These are phyloP conservation scores for Mallotus japonicus DNA, from an alignment of 441 rosid genomes.

Conservation along the genomic window DNA sequence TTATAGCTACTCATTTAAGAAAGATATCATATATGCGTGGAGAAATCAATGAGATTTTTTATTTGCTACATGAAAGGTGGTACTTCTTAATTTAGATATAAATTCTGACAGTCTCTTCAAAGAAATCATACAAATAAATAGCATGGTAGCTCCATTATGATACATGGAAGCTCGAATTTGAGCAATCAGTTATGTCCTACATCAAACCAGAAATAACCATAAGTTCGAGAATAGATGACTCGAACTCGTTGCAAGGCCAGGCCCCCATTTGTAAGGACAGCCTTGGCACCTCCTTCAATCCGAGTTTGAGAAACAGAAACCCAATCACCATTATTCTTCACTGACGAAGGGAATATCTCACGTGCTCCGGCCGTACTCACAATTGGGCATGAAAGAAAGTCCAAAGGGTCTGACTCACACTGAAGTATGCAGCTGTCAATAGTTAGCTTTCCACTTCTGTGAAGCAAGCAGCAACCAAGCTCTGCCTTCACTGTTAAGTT, in stretches of 20 bases:
- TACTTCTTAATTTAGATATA: no score
- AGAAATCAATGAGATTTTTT: no score
- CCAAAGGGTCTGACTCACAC: constrained; percentile 80
- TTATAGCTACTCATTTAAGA: not conserved
- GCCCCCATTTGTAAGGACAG: constrained; percentile 76
- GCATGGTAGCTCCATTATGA: not conserved
- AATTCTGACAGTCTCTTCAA: not conserved
- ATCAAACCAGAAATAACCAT: constrained; percentile 88
- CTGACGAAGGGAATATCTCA: constrained; percentile 34
- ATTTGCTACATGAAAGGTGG: not conserved
- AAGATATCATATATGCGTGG: no score
- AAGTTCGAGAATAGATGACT: constrained; percentile 69
- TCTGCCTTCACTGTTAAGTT: constrained; percentile 86
- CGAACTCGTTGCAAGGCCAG: constrained; percentile 81
- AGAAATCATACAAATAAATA: not conserved
- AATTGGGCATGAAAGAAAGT: constrained; percentile 83
- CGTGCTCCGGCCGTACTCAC: constrained; percentile 61
- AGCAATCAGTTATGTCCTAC: constrained; percentile 41
- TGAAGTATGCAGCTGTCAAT: constrained; percentile 85
- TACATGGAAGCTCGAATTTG: constrained; percentile 16
- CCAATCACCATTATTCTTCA: constrained; percentile 44
- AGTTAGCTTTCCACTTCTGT: constrained; percentile 83
- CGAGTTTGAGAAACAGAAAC: constrained; percentile 73
- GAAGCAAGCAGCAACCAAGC: constrained; percentile 94
- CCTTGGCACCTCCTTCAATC: constrained; percentile 91